Base-by-base conservation (phyloP, 345 rosid species). In the Eutrema heterophyllum region DNA sequence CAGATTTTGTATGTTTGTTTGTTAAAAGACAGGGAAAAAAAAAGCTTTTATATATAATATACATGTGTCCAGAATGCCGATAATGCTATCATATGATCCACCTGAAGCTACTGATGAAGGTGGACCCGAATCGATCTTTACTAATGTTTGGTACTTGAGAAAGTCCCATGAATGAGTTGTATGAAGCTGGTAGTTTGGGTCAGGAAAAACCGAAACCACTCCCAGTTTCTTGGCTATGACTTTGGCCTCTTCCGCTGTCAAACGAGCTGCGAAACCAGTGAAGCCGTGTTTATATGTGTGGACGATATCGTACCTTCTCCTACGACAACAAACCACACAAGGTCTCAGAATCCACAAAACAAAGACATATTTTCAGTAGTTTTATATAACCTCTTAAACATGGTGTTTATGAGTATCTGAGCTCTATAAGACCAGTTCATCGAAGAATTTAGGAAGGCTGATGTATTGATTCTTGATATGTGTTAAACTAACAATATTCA, bases 161-260 rank as follows among this genome's bases (percentile, higher is more conserved):
- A 93, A 93, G 72, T 93, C 98, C 97, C 97, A 93, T 6, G 97
- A 93, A 48, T 92, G 98, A 62, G 97, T 91, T 4, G 98, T 93
- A 78, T 91, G 96, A 78, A 88, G 91, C 58, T 84, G 84, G 15
- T 81, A 71, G 39, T 77, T 51, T 4, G 88, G 84, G 56, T 89
- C 94, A 21, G 89, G 86, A 74, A 91, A 87, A 15, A 93, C 90
- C 0, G 94, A 93, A 10, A 85, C 84, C 7, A 89, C 96, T 67
- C 88, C 97, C 0, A 79, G 85, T 78, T 81, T 82, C 54, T 78
- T 54, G 9, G 93, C 83, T 44, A 90, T 70, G 24, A 79, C 52
- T 21, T 54, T 72, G 10, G 91, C 97, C 72, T 93, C 98, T 56
- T 77, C 88, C 24, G 82, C 86, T 73, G 97, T 72, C 58, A 90